A percentile compares a stretch with the other conserved stretches of the same genome.
These are phyloP conservation scores for Aspergillus cejpii DNA, from an alignment of 2,329 filamentous ascomycete species.

Conservation along the genomic window DNA sequence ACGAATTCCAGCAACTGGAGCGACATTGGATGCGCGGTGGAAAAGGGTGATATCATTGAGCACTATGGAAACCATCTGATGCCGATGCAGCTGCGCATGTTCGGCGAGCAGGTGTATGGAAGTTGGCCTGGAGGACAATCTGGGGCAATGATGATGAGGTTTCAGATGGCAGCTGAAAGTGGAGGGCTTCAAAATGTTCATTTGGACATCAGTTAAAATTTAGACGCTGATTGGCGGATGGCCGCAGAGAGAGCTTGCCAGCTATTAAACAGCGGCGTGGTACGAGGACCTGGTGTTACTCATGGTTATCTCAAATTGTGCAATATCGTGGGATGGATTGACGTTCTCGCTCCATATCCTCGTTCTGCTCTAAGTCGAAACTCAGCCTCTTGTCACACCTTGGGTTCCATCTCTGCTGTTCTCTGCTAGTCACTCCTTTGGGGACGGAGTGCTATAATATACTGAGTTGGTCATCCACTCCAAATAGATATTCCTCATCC, in stretches of 20 bases:
- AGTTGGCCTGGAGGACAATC: not conserved
- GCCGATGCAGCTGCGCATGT: conserved; percentile 6
- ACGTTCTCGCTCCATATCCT: no score
- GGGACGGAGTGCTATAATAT: no score
- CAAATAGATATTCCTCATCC: no score
- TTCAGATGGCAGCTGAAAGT: not conserved
- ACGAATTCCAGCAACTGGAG: not conserved
- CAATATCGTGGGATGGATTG: no score
- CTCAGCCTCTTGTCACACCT: no score
- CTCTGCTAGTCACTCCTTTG: no score
- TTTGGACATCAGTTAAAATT: not conserved
- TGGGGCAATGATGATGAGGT: not conserved
- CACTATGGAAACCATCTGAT: conserved; percentile 3
- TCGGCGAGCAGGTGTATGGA: conserved; percentile 10
- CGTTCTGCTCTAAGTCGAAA: no score
- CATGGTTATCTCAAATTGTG: no score
- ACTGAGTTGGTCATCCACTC: no score
- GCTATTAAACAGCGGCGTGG: no score
- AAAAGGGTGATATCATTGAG: not conserved
- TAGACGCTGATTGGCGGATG: not conserved
- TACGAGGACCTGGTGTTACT: no score
- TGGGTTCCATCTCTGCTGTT: no score
- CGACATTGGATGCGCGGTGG: not conserved
- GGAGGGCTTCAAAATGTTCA: not conserved
- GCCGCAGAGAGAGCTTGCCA: not conserved